These are phyloP conservation scores for Penicillium sp. DNA, from an alignment of 2,329 filamentous ascomycete genomes.

Conservation along the genomic window DNA sequence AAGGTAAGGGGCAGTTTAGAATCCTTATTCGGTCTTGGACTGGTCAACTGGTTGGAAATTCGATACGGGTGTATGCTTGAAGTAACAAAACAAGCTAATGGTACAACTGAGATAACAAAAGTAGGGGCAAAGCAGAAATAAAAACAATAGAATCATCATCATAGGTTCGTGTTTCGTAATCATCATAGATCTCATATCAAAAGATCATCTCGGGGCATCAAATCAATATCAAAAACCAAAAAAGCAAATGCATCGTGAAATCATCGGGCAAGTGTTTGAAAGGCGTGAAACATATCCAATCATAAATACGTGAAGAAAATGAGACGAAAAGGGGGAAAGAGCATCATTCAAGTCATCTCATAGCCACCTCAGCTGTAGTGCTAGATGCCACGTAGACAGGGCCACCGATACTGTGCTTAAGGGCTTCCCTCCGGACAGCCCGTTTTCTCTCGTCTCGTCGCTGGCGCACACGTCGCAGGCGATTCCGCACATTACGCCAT, in stretches of 20 bases:
- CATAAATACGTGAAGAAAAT: conserved; percentile 5
- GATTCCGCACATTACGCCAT: conserved; percentile 49
- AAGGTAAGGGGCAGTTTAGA: not conserved
- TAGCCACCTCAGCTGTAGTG: conserved; percentile 18
- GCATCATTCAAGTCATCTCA: conserved; percentile 10
- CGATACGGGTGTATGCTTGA: not conserved
- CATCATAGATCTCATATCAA: conserved; percentile 21
- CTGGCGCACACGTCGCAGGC: conserved; percentile 45
- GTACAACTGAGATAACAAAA: not conserved
- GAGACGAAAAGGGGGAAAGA: not conserved
- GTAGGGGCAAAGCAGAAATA: not conserved
- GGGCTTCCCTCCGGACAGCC: conserved; percentile 52
- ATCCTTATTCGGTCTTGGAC: not conserved
- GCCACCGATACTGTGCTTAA: conserved; percentile 55
- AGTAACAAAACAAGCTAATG: not conserved
- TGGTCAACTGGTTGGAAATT: not conserved
- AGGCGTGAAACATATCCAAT: conserved; percentile 14
- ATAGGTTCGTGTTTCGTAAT: conserved; percentile 18
- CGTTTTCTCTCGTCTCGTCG: conserved; percentile 46
- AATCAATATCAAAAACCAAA: conserved; percentile 8
- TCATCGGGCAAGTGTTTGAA: conserved; percentile 7
- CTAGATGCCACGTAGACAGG: conserved; percentile 40
- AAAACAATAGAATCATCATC: conserved; percentile 9
- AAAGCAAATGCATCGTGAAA: conserved; percentile 16
- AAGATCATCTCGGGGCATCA: conserved; percentile 7